These are phyloP conservation scores for Viridothelium virens DNA, from an alignment of 495 filamentous ascomycete species.

Conservation along the genomic window DNA sequence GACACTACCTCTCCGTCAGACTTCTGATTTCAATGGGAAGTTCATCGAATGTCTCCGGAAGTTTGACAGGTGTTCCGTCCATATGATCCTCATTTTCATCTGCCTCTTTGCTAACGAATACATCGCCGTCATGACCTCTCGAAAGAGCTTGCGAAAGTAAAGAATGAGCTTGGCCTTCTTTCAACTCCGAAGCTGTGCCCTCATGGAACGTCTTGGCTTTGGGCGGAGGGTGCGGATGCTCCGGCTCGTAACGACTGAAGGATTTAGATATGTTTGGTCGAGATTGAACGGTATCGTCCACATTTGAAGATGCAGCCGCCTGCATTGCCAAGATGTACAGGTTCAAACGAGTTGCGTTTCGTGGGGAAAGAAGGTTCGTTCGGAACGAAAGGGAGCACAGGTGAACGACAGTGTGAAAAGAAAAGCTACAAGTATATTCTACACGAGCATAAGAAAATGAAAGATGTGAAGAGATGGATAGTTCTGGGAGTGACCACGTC, in stretches of 20 bases:
- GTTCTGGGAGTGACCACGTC: too few species aligned
- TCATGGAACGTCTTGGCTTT: slow-evolving; percentile 26
- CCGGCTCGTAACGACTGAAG: slow-evolving; percentile 47
- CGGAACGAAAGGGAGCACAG: background rate
- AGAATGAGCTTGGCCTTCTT: background rate
- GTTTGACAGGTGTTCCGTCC: slow-evolving; percentile 41
- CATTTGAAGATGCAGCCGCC: background rate
- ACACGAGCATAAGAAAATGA: too few species aligned
- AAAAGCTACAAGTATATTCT: too few species aligned
- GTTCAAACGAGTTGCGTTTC: background rate
- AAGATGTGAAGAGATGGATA: too few species aligned
- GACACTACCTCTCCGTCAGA: slow-evolving; percentile 68
- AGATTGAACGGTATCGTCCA: background rate
- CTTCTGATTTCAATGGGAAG: slow-evolving; percentile 88
- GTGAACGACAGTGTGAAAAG: too few species aligned
- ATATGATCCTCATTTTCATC: slow-evolving; percentile 40
- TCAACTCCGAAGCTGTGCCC: background rate
- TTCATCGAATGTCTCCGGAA: slow-evolving; percentile 65
- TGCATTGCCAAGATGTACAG: background rate
- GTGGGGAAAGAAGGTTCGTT: background rate
- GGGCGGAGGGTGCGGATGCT: slow-evolving; percentile 27
- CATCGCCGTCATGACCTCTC: slow-evolving; percentile 21
- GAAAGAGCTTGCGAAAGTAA: slow-evolving; percentile 1
- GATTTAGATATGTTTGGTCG: slow-evolving; percentile 38
- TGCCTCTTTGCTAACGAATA: slow-evolving; percentile 39